Base-by-base conservation (phyloP, 306 rosid genomes). In the Vachellia pachyceras region DNA sequence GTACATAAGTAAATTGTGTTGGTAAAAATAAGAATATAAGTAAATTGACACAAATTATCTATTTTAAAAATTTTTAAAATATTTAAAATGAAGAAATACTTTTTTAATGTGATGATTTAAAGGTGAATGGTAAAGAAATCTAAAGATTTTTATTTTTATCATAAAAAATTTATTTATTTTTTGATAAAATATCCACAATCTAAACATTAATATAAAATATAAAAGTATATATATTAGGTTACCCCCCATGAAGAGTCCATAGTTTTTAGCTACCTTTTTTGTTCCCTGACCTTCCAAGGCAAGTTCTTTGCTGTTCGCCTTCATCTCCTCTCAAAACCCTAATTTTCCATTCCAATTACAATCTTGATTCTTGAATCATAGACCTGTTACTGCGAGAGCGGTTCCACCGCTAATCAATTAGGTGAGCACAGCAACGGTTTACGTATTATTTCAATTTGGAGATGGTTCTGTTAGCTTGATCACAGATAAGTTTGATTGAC, bases 371-470 rank as follows among this genome's bases (percentile, higher is more conserved):
- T 52, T 20, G 5, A 18, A 64, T 46, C 50, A n/a, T 52, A 42
- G 3, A 23, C 15, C 58, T 70, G 40, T 44, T 52, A 23, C 37
- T 40, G 3, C 29, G 36, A 23, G 83, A 79, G 84, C 85, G 37
- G 68, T n/a, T 33, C 72, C 18, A 42, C 81, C 40, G 63, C 70
- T 29, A 20, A n/a, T 83, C 60, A 44, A 69, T 82, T 60, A 60
- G 89, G 89, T 83, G 46, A 13, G 64, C 23, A 1, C 47, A 17
- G 64, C 29, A 37, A 33, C 68, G 13, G 5, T 78, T 12, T 42
- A 42, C 76, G 46, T 36, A 5, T 46, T 54, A 5, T 17, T 54
- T 71, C 22, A 22, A 3, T 46, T 23, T 12, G 5, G 29, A 60
- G 73, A 44, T 8, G 23, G 39, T 57, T 37, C 42, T 40, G 39